phyloP scores from a whole-genome alignment of 805 yeast genomes.

The Debaryomyces maramus region DNA sequence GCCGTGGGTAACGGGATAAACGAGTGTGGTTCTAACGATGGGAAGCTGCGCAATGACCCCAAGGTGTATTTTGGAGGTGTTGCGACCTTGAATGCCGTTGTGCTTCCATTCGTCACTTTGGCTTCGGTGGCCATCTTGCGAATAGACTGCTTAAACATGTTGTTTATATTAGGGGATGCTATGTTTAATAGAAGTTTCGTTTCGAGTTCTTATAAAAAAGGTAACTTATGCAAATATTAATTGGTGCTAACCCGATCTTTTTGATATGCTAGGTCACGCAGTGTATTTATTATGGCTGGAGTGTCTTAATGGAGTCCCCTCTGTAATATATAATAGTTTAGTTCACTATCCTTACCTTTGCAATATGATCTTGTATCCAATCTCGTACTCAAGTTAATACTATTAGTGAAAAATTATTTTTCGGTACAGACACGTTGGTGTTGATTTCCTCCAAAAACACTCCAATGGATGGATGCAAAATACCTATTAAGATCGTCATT shows the following conservation, averaged over 20 bases:
- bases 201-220: too few relatives aligned
- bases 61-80: constrained; percentile 71
- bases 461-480: constrained; percentile 1
- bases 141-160: constrained; percentile 26
- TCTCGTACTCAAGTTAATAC: background rate
- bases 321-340: too few relatives aligned
- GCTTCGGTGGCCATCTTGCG: constrained; percentile 33
- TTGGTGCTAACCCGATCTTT: too few relatives aligned
- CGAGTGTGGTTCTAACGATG: constrained; percentile 82
- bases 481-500: background rate
- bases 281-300: too few relatives aligned
- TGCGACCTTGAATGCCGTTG: constrained; percentile 21
- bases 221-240: too few relatives aligned
- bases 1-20: constrained; percentile 73
- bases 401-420: background rate
- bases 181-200: too few relatives aligned
- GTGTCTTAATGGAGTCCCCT: too few relatives aligned
- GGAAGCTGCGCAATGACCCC: constrained; percentile 78
- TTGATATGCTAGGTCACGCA: too few relatives aligned
- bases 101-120: constrained; percentile 3
- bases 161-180: constrained; percentile 5
- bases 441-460: background rate
- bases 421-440: constrained; percentile 2
- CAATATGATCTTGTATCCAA: too few relatives aligned
- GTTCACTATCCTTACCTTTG: too few relatives aligned